A percentile compares a stretch with the other conserved stretches of the same genome.
phyloP scores from a whole-genome alignment of 2,329 filamentous ascomycete species.

The Emericellopsis cladophorae region DNA sequence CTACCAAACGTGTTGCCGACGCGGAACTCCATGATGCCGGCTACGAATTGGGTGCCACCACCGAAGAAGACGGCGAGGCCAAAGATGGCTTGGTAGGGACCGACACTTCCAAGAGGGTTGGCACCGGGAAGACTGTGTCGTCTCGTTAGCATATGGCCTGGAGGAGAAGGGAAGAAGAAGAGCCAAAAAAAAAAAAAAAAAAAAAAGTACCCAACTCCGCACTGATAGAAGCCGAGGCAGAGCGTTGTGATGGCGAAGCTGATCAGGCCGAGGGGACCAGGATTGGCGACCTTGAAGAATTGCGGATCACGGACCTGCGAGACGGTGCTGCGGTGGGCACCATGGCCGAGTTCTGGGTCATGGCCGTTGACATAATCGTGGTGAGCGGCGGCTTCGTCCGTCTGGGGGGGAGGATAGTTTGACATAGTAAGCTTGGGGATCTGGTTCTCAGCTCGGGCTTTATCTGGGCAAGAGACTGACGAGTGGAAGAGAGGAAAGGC shows the following conservation, averaged over 20 bases:
- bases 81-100: conserved; percentile 21
- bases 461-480: no score
- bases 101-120: conserved; percentile 18
- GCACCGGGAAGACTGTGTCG: conserved; percentile 17
- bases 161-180: no score
- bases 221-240: conserved; percentile 35
- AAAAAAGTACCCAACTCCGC: conserved; percentile 26
- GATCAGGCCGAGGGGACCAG: conserved; percentile 45
- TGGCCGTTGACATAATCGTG: background rate
- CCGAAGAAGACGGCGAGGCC: conserved; percentile 36
- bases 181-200: no score
- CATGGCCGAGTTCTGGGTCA: background rate
- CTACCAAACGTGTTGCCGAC: conserved; percentile 52
- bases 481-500: no score
- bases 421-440: no score
- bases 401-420: no score
- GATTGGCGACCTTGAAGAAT: conserved; percentile 39
- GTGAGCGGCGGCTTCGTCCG: background rate
- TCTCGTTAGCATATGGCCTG: background rate
- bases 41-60: conserved; percentile 54
- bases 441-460: no score
- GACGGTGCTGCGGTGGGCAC: conserved; percentile 17
- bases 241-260: conserved; percentile 57
- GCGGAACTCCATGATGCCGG: conserved; percentile 43
- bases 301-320: conserved; percentile 20